Percentiles rank a stretch among this genome's conserved stretches.
These are phyloP conservation scores for Mycena crocata DNA, from an alignment of 768 basidiomycete genomes.

Conservation along the genomic window DNA sequence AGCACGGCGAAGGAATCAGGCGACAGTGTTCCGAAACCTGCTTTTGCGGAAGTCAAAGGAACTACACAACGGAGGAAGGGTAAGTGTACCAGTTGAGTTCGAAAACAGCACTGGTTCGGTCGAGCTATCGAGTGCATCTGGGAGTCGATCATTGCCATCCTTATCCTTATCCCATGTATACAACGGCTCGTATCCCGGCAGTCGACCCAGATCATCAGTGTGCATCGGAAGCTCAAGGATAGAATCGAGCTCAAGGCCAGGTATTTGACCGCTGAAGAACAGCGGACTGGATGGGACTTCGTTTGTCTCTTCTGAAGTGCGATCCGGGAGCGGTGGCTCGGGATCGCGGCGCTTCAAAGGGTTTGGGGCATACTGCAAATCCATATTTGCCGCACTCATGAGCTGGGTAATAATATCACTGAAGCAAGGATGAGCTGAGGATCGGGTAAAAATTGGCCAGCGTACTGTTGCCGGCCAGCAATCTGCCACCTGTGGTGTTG, in stretches of 20 bases:
- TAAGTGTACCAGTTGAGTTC: background rate
- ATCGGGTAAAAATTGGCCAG: background rate
- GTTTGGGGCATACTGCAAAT: too few species aligned
- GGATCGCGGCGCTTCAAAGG: too few species aligned
- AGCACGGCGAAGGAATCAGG: constrained; percentile 14
- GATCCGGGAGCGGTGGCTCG: too few species aligned
- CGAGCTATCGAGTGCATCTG: background rate
- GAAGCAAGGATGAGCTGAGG: too few species aligned
- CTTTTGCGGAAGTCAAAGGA: too few species aligned
- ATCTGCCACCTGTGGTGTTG: constrained; percentile 17
- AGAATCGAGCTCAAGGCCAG: background rate
- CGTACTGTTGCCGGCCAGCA: constrained; percentile 31
- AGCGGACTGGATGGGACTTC: too few species aligned
- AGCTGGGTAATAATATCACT: too few species aligned
- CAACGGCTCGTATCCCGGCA: constrained; percentile 27
- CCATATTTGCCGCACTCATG: too few species aligned
- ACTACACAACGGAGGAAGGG: background rate
- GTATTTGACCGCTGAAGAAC: background rate
- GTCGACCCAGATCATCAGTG: constrained; percentile 23
- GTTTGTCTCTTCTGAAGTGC: too few species aligned
- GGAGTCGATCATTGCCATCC: background rate
- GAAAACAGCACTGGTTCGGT: background rate
- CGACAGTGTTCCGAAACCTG: background rate
- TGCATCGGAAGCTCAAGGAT: constrained; percentile 20
- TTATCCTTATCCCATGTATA: constrained; percentile 5